phyloP scores from a whole-genome alignment of 495 filamentous ascomycete species.

The Bacidia rubella region DNA sequence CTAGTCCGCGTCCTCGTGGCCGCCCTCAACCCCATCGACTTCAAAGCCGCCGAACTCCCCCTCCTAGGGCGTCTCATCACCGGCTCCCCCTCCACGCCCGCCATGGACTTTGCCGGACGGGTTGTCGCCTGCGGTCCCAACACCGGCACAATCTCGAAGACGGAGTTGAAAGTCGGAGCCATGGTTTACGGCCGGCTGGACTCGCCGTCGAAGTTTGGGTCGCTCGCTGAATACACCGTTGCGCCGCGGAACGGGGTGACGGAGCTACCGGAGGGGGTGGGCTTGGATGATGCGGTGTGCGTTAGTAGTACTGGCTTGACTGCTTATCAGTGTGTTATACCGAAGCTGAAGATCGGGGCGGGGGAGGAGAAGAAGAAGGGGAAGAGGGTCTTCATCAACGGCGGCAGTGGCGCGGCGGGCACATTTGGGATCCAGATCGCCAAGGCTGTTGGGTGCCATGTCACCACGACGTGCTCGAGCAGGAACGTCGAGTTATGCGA shows the following conservation, averaged over 20 bases:
- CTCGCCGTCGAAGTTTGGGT: constrained; percentile 31
- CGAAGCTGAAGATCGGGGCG: constrained; percentile 24
- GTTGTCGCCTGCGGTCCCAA: constrained; percentile 38
- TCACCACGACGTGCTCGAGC: constrained; percentile 37
- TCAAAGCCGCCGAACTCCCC: constrained; percentile 48
- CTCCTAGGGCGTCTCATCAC: constrained; percentile 28
- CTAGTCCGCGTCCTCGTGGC: constrained; percentile 43
- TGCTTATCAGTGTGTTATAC: constrained; percentile 37
- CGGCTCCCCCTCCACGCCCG: constrained; percentile 39
- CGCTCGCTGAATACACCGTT: constrained; percentile 40
- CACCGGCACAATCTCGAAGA: too few relatives aligned
- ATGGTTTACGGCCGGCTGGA: constrained; percentile 41
- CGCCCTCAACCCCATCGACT: constrained; percentile 57
- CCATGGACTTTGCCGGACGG: constrained; percentile 50
- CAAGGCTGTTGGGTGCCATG: constrained; percentile 40
- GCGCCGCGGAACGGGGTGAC: constrained; percentile 15
- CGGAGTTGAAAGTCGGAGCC: constrained; percentile 29
- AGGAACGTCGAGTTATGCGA: constrained; percentile 36
- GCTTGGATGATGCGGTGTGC: constrained; percentile 26
- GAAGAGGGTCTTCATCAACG: constrained; percentile 44
- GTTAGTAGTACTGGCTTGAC: constrained; percentile 34
- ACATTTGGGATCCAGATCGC: constrained; percentile 43
- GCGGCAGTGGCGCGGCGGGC: constrained; percentile 41
- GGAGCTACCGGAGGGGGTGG: constrained; percentile 28
- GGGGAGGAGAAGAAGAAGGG: constrained; percentile 16